These are phyloP conservation scores for Epichloe gansuensis DNA, from an alignment of 2,329 filamentous ascomycete species.

Conservation along the genomic window DNA sequence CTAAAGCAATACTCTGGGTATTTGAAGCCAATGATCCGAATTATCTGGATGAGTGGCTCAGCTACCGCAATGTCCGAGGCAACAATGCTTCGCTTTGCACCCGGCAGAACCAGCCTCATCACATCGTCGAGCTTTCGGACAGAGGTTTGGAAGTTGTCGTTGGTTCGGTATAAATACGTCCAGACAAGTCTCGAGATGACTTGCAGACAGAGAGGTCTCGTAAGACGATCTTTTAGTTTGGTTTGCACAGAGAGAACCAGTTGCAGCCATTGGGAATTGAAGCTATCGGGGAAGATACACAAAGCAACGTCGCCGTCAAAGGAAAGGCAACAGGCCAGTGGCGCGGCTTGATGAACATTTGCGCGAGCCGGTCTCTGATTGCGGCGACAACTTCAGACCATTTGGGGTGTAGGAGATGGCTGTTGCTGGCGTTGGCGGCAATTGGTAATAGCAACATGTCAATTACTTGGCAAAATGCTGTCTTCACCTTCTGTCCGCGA, in stretches of 20 bases:
- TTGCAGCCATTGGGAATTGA: slow-evolving; percentile 76
- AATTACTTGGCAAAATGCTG: slow-evolving; percentile 86
- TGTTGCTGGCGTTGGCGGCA: slow-evolving; percentile 63
- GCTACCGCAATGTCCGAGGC: slow-evolving; percentile 75
- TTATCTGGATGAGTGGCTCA: slow-evolving; percentile 84
- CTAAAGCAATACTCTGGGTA: slow-evolving; percentile 89
- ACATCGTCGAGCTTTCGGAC: slow-evolving; percentile 82
- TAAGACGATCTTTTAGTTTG: slow-evolving; percentile 71
- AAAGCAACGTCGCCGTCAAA: slow-evolving; percentile 74
- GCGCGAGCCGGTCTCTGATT: slow-evolving; percentile 64
- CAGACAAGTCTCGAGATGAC: slow-evolving; percentile 83
- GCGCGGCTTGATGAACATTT: slow-evolving; percentile 82
- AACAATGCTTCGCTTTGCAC: slow-evolving; percentile 66
- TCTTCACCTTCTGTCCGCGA: slow-evolving; percentile 82
- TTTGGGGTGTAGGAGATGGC: slow-evolving; percentile 65
- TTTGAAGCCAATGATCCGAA: slow-evolving; percentile 87
- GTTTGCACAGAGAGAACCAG: slow-evolving; percentile 66
- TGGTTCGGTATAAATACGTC: slow-evolving; percentile 83
- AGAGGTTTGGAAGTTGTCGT: slow-evolving; percentile 55
- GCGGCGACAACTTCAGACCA: slow-evolving; percentile 79
- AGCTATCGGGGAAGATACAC: slow-evolving; percentile 78
- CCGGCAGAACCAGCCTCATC: slow-evolving; percentile 69
- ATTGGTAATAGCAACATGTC: slow-evolving; percentile 79
- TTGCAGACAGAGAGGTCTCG: slow-evolving; percentile 70
- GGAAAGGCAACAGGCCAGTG: slow-evolving; percentile 89